phyloP scores from a whole-genome alignment of 306 rosid species.

The Citrullus mucosospermus region DNA sequence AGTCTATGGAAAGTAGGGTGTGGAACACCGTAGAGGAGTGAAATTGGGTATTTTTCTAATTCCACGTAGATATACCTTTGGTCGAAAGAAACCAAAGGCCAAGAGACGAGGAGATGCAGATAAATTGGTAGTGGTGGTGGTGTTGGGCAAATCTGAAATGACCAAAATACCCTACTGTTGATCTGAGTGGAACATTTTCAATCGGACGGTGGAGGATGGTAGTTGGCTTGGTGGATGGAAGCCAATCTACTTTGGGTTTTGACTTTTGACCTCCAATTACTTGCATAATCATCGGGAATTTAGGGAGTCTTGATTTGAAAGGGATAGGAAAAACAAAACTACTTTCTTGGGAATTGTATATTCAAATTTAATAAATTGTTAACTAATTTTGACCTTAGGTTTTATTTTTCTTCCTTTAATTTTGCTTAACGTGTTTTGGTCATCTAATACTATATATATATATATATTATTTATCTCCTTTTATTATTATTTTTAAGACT shows the following conservation, averaged over 20 bases:
- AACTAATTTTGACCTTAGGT: background rate
- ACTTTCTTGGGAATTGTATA: background rate
- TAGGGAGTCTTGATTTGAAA: background rate
- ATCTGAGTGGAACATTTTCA: background rate
- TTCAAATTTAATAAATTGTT: background rate
- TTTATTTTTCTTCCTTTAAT: background rate
- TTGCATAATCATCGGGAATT: slow-evolving; percentile 4
- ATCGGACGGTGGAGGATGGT: background rate
- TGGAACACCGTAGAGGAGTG: background rate
- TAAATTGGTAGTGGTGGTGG: background rate
- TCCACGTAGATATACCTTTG: background rate
- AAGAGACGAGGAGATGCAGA: background rate
- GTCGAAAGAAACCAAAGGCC: background rate
- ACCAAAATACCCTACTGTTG: background rate
- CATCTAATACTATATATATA: too few species aligned
- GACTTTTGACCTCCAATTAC: background rate
- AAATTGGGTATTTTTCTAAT: background rate
- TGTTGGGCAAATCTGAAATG: background rate
- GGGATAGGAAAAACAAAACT: background rate
- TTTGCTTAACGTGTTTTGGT: background rate
- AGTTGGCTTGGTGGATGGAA: background rate
- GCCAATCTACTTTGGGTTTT: background rate
- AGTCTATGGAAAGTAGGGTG: background rate
- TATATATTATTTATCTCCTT: too few species aligned
- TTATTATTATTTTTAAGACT: too few species aligned